These are phyloP conservation scores for Sporothrix schenckii DNA, from an alignment of 2,329 filamentous ascomycete species.

Conservation along the genomic window DNA sequence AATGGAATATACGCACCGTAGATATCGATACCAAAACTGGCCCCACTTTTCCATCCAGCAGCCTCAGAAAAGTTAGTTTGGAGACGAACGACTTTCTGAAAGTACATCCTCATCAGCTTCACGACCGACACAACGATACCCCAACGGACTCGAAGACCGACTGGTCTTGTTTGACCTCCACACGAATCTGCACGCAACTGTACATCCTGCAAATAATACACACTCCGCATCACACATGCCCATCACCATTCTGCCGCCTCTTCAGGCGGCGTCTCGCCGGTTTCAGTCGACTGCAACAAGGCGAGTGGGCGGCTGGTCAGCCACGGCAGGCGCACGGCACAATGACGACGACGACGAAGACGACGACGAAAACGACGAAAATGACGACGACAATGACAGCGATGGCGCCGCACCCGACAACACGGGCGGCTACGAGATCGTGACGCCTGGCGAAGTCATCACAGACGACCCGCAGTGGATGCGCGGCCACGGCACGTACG, in stretches of 20 bases:
- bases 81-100: background rate
- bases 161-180: background rate
- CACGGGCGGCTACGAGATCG: constrained; percentile 56
- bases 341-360: constrained; percentile 40
- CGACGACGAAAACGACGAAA: constrained; percentile 32
- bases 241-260: constrained; percentile 53
- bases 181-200: background rate
- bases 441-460: constrained; percentile 86
- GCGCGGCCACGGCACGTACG: constrained; percentile 91
- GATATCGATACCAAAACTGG: constrained; percentile 1
- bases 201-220: background rate
- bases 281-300: constrained; percentile 20
- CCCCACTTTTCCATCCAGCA: background rate
- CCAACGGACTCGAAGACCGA: background rate
- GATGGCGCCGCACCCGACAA: constrained; percentile 34
- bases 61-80: constrained; percentile 16
- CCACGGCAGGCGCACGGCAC: constrained; percentile 17
- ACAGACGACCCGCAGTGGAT: constrained; percentile 97
- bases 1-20: background rate
- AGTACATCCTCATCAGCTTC: background rate
- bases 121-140: background rate
- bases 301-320: background rate
- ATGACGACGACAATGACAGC: background rate
- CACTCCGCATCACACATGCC: constrained; percentile 45
- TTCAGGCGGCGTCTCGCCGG: constrained; percentile 41